Conservation (phyloP, 2,329 filamentous ascomycete genomes). For the Pyrenochaeta sp. region DNA sequence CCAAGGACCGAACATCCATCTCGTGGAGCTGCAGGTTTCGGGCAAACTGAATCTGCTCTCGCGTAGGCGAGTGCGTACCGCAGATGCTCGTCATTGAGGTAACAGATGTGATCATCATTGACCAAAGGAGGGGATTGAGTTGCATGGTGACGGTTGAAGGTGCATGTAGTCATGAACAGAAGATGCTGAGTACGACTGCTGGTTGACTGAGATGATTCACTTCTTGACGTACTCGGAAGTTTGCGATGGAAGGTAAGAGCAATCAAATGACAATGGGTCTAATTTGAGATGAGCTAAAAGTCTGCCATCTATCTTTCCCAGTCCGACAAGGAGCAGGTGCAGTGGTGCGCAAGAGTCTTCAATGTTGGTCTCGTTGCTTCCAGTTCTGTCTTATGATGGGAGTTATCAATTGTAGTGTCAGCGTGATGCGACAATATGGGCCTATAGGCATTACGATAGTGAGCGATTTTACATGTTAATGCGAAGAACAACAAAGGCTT, state of each 20-base stretch:
- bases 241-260: too few relatives aligned
- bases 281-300: too few relatives aligned
- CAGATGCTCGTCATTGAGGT: constrained; percentile 18
- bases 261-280: too few relatives aligned
- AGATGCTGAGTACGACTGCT: background rate
- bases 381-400: too few relatives aligned
- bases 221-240: background rate
- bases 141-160: background rate
- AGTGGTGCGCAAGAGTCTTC: too few relatives aligned
- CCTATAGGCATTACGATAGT: too few relatives aligned
- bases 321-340: background rate
- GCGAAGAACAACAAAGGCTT: too few relatives aligned
- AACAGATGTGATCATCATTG: constrained; percentile 9
- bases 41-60: constrained; percentile 18
- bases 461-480: too few relatives aligned
- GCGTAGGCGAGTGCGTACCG: constrained; percentile 20
- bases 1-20: constrained; percentile 1
- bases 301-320: background rate
- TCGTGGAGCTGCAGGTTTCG: constrained; percentile 22
- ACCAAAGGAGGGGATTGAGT: background rate
- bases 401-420: too few relatives aligned
- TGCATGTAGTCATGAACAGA: background rate
- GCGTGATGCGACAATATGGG: too few relatives aligned
- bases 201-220: background rate
- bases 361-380: too few relatives aligned